phyloP scores from a whole-genome alignment of 108 stramenopile species.

The Nannochloropsis gaditana region DNA sequence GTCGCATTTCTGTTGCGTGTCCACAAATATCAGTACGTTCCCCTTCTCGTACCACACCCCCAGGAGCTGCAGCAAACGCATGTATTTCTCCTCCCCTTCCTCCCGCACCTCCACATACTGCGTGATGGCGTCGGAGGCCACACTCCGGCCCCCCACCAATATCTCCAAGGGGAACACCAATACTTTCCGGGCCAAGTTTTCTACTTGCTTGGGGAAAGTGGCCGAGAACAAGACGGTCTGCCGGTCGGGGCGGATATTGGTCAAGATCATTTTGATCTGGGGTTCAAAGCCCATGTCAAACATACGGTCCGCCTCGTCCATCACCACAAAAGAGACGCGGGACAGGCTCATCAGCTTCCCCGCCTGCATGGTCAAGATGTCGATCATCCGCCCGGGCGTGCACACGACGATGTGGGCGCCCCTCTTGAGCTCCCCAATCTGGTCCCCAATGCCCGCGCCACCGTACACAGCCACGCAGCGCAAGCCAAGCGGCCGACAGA shows the following conservation, averaged over 20 bases:
- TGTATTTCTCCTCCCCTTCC: constrained; percentile 85
- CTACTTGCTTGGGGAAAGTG: constrained; percentile 92
- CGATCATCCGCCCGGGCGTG: constrained; percentile 96
- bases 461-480: constrained; percentile 90
- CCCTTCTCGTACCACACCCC: constrained; percentile 89
- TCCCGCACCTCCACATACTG: constrained; percentile 71
- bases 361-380: constrained; percentile 95
- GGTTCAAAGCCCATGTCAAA: constrained; percentile 99
- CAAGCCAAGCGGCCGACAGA: constrained; percentile 43
- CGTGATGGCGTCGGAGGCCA: constrained; percentile 83
- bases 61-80: constrained; percentile 87
- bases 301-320: constrained; percentile 98
- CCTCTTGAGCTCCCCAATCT: constrained; percentile 92
- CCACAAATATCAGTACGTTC: constrained; percentile 94
- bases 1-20: constrained; percentile 88
- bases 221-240: constrained; percentile 93
- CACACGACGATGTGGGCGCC: constrained; percentile 93
- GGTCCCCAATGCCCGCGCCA: constrained; percentile 90
- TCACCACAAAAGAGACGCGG: constrained; percentile 87
- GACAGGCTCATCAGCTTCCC: constrained; percentile 63
- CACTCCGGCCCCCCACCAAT: constrained; percentile 82
- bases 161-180: constrained; percentile 85
- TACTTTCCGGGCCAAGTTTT: constrained; percentile 73
- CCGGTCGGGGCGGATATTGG: constrained; percentile 22
- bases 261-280: constrained; percentile 84